A percentile compares a stretch with the other conserved stretches of the same genome.
Evolutionary conservation across 352 stramenopile species (phyloP).

Genomic region (Sclerospora graminicola): DNA sequence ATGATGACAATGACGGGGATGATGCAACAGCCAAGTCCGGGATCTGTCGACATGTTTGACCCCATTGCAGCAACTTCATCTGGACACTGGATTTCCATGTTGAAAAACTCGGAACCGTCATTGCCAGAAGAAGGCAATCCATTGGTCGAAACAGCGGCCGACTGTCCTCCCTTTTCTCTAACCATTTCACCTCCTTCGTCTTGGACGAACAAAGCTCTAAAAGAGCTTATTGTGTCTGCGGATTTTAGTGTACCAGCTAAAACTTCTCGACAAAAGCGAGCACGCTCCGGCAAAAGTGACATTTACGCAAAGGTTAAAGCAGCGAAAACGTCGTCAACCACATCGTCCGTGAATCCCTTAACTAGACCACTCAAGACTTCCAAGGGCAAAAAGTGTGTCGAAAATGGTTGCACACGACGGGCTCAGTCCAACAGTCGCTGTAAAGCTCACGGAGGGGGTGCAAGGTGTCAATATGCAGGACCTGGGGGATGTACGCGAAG

Average conservation of each 20-base stretch:
- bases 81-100: slow-evolving; percentile 14
- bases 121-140: not conserved
- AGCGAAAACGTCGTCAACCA: slow-evolving; percentile 3
- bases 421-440: slow-evolving; percentile 78
- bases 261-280: slow-evolving; percentile 10
- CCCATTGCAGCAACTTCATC: not conserved
- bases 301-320: slow-evolving; percentile 5
- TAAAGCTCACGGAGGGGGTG: slow-evolving; percentile 68
- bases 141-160: slow-evolving; percentile 6
- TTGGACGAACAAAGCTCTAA: slow-evolving; percentile 19
- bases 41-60: slow-evolving; percentile 19
- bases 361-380: slow-evolving; percentile 4
- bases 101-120: not conserved
- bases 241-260: slow-evolving; percentile 8
- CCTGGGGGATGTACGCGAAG: slow-evolving; percentile 54
- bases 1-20: slow-evolving; percentile 17
- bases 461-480: slow-evolving; percentile 53
- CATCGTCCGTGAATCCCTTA: not conserved
- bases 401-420: slow-evolving; percentile 41
- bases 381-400: slow-evolving; percentile 76
- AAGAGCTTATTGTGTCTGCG: slow-evolving; percentile 29
- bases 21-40: slow-evolving; percentile 19
- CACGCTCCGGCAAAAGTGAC: not conserved
- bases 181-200: slow-evolving; percentile 22
- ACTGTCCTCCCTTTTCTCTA: slow-evolving; percentile 13